phyloP scores from a whole-genome alignment of 148 eudicot genomes.

The Rhododendron ferrugineum region DNA sequence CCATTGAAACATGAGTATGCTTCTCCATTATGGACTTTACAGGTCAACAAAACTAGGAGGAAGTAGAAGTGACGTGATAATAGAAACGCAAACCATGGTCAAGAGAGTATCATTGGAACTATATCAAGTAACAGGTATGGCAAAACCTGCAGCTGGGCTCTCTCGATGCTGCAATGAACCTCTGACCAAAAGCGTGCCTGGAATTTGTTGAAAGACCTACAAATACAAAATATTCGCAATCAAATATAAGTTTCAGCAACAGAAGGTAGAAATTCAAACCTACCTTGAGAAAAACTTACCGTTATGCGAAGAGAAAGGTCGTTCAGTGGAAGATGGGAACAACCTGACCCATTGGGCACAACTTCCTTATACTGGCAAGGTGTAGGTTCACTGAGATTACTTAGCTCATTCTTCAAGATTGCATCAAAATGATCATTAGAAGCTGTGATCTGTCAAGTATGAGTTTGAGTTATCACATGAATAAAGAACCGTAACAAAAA shows the following conservation, averaged over 20 bases:
- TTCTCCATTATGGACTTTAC: not conserved
- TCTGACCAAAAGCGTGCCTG: slow-evolving; percentile 79
- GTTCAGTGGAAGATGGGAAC: slow-evolving; percentile 11
- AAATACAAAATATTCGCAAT: slow-evolving; percentile 1
- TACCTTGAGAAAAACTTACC: slow-evolving; percentile 30
- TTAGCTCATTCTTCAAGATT: slow-evolving; percentile 39
- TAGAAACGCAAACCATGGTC: not conserved
- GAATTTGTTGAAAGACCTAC: slow-evolving; percentile 90
- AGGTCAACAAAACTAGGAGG: not conserved
- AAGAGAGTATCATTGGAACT: not conserved
- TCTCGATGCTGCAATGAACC: slow-evolving; percentile 59
- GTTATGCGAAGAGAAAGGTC: slow-evolving; percentile 46
- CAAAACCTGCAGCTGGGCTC: slow-evolving; percentile 42
- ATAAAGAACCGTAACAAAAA: not conserved
- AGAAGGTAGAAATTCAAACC: slow-evolving; percentile 1
- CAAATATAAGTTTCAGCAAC: not conserved
- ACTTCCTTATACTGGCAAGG: slow-evolving; percentile 16
- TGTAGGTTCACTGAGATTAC: slow-evolving; percentile 21
- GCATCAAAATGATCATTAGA: slow-evolving; percentile 44
- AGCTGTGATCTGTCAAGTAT: slow-evolving; percentile 35
- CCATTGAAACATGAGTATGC: not conserved
- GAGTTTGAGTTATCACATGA: not conserved
- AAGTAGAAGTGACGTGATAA: not conserved
- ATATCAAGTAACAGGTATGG: not conserved
- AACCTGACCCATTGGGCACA: slow-evolving; percentile 19